These are phyloP conservation scores for Leucosporidium creatinivorum DNA, from an alignment of 768 basidiomycete genomes.

Conservation along the genomic window DNA sequence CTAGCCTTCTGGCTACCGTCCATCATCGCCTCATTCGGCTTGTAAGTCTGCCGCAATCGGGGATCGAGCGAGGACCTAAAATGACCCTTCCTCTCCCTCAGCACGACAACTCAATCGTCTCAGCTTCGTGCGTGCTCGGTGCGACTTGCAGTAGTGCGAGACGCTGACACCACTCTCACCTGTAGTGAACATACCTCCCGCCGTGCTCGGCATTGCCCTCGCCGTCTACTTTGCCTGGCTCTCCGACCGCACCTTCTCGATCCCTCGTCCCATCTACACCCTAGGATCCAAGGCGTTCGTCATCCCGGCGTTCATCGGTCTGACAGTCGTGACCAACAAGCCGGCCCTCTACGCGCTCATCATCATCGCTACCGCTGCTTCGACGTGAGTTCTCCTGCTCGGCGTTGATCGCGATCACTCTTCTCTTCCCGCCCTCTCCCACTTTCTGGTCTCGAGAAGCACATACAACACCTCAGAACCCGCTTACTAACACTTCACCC, in stretches of 20 bases:
- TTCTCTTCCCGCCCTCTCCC: background rate
- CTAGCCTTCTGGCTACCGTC: slow-evolving; percentile 36
- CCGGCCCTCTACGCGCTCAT: slow-evolving; percentile 33
- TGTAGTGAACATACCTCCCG: slow-evolving; percentile 32
- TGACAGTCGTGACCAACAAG: slow-evolving; percentile 27
- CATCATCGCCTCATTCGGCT: slow-evolving; percentile 33
- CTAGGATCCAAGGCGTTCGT: background rate
- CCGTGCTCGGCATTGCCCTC: slow-evolving; percentile 28
- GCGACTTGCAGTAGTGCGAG: no score
- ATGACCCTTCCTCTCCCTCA: no score
- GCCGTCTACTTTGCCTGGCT: slow-evolving; percentile 20
- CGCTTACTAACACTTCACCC: no score
- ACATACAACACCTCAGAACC: no score
- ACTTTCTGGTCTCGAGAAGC: no score
- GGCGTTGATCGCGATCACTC: background rate
- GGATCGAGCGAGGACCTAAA: no score
- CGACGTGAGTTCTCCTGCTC: background rate
- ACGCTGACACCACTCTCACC: background rate
- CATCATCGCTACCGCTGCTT: slow-evolving; percentile 13
- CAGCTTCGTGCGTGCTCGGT: slow-evolving; percentile 24
- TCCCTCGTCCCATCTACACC: slow-evolving; percentile 11
- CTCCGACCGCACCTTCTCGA: slow-evolving; percentile 2
- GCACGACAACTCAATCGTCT: slow-evolving; percentile 5
- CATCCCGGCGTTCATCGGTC: slow-evolving; percentile 25
- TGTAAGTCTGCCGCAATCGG: background rate